Evolutionary conservation across 2,329 filamentous ascomycete genomes (phyloP).

Genomic region (Pseudogymnoascus sp.): DNA sequence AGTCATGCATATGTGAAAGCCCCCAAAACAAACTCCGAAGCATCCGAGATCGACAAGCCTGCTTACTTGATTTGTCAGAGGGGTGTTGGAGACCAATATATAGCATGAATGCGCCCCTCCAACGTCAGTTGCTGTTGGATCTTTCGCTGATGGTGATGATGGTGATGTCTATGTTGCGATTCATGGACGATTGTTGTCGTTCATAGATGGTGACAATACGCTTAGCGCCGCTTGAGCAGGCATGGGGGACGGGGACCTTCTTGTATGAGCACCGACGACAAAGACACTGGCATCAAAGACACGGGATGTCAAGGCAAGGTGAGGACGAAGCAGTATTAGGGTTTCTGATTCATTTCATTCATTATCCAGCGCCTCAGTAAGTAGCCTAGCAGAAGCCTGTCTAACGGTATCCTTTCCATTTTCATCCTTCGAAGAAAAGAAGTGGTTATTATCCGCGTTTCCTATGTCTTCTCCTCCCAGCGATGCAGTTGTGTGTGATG

Average conservation of each 20-base stretch:
- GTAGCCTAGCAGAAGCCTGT: neutral
- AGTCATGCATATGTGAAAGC: neutral
- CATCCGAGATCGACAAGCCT: neutral
- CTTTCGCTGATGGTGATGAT: neutral
- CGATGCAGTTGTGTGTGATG: neutral
- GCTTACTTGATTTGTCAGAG: conserved; percentile 1
- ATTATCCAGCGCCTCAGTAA: conserved; percentile 1
- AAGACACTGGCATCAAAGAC: neutral
- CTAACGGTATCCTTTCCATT: neutral
- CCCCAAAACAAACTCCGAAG: neutral
- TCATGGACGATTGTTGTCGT: neutral
- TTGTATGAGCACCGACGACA: no score
- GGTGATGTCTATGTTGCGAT: neutral
- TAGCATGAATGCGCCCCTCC: neutral
- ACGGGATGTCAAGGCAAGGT: neutral
- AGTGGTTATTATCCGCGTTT: neutral
- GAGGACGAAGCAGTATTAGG: neutral
- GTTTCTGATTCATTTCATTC: neutral
- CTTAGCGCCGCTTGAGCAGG: neutral
- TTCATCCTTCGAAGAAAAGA: neutral
- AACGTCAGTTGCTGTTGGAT: neutral
- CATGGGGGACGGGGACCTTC: neutral
- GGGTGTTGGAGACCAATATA: neutral
- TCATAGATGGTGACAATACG: neutral
- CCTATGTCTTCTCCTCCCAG: neutral